Evolutionary conservation across 2,329 filamentous ascomycete species (phyloP).

Genomic region (Fusarium caatingaense): DNA sequence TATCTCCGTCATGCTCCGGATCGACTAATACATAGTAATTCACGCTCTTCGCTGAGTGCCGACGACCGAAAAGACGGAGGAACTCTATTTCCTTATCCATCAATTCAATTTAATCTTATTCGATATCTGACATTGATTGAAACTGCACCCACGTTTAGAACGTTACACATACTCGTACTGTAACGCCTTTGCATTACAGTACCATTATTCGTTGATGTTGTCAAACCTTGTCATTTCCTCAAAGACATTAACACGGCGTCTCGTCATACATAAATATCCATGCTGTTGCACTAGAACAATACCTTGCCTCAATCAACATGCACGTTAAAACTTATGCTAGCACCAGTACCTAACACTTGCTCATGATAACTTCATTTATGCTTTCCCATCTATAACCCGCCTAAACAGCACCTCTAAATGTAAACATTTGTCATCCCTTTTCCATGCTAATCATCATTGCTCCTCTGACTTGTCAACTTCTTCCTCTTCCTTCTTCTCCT

Average conservation of each 20-base stretch:
- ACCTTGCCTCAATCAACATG: not conserved
- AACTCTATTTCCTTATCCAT: not conserved
- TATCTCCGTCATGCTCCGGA: constrained; percentile 14
- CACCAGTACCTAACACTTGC: not conserved
- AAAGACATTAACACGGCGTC: not conserved
- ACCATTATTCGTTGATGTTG: not conserved
- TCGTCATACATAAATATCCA: constrained; percentile 7
- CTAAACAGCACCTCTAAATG: constrained; percentile 9
- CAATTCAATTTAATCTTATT: not conserved
- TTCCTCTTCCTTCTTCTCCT: constrained; percentile 40
- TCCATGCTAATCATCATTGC: constrained; percentile 18
- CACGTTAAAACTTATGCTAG: not conserved
- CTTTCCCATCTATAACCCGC: constrained; percentile 10
- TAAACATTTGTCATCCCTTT: constrained; percentile 2
- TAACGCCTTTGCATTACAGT: constrained; percentile 13
- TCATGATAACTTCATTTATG: constrained; percentile 31
- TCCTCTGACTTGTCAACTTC: constrained; percentile 16
- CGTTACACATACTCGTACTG: not conserved
- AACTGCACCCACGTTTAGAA: constrained; percentile 2
- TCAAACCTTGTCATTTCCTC: constrained; percentile 15
- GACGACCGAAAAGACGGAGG: constrained; percentile 13
- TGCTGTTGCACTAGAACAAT: not conserved
- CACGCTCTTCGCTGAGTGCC: constrained; percentile 4
- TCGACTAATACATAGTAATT: not conserved
- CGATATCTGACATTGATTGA: not conserved